Evolutionary conservation across 2,329 filamentous ascomycete species (phyloP).

Genomic region (Paecilomyces sp.): DNA sequence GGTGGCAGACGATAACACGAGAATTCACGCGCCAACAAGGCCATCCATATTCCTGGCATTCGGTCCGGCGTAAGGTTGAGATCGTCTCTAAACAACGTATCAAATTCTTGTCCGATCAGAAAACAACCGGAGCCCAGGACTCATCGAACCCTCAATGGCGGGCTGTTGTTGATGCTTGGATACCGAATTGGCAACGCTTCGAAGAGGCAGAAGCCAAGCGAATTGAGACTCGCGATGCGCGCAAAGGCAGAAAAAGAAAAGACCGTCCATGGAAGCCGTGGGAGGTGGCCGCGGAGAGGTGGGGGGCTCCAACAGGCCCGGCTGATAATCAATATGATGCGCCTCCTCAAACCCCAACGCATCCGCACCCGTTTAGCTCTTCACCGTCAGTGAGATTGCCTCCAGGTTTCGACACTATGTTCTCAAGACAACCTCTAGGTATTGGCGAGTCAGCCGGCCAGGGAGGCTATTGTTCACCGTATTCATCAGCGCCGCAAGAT

Average conservation of each 20-base stretch:
- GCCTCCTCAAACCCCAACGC: neutral
- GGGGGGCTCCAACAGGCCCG: neutral
- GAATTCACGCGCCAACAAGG: conserved; percentile 32
- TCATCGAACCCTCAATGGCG: conserved; percentile 32
- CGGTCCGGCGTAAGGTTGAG: conserved; percentile 35
- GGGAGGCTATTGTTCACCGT: neutral
- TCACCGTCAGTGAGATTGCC: conserved; percentile 22
- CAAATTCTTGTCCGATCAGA: conserved; percentile 30
- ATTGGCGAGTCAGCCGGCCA: neutral
- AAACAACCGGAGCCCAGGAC: conserved; percentile 21
- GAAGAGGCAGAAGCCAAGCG: conserved; percentile 29
- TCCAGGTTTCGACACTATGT: conserved; percentile 34
- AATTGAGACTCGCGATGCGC: conserved; percentile 30
- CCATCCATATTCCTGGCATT: conserved; percentile 37
- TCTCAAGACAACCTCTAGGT: conserved; percentile 12
- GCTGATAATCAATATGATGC: neutral
- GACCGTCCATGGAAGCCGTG: conserved; percentile 5
- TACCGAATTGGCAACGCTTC: conserved; percentile 34
- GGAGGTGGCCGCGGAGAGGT: conserved; percentile 2
- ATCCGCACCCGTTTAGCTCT: conserved; percentile 5
- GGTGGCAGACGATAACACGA: conserved; percentile 32
- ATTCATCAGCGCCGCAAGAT: conserved; percentile 8
- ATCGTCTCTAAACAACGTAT: conserved; percentile 33
- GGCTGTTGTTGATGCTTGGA: conserved; percentile 32
- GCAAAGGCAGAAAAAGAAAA: conserved; percentile 20